Base-by-base conservation (phyloP, 2,329 filamentous ascomycete species). In the Microdochium bolleyi region DNA sequence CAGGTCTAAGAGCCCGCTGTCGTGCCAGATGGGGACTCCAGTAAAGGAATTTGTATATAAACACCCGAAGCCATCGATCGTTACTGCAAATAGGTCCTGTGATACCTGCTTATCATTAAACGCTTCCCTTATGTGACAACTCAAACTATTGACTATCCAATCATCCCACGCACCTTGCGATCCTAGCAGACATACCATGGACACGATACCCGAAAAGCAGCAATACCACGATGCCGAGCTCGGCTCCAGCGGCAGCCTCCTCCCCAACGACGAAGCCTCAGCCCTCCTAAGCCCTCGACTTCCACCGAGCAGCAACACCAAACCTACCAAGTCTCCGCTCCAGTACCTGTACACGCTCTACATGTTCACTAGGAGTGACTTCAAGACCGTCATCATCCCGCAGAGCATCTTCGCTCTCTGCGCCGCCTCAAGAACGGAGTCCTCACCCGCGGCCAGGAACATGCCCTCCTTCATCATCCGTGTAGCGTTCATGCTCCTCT, bases 341-440 rank as follows among this genome's bases (percentile, higher is more conserved):
- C 50, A 25, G 25, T 57, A 64, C 27, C 46, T 62, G 1, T 55
- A 60, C 24, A 63, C 61, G 0, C 50, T 61, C 1, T 63, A 59
- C 24, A 58, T 65, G 1, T 68, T 68, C 24, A 67, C 65, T 1
- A 66, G 61, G 49, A 64, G 63, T 50, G 63, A 68, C 34, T 62
- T 66, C 60, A 64, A 65, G 30, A 68, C 65, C 9, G 61, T 68
- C 19, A 56, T 67, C 13, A 16, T 61, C 0, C 67, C 65, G 2
- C 66, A 68, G 19, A 62, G 54, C 37, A 53, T 62, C 9, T 67
- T 68, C 48, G 62, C 58, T 14, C 49, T 53, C 2, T 49, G 57
- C 24, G 56, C 50, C 1, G 49, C 48, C 10, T 4, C 24, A 19
- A 14, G 9, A 11, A 24, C 10, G n/a, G 2, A 8, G 3, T n/a